Evolutionary conservation across 768 basidiomycete species (phyloP).

Genomic region (Pisolithus tinctorius): DNA sequence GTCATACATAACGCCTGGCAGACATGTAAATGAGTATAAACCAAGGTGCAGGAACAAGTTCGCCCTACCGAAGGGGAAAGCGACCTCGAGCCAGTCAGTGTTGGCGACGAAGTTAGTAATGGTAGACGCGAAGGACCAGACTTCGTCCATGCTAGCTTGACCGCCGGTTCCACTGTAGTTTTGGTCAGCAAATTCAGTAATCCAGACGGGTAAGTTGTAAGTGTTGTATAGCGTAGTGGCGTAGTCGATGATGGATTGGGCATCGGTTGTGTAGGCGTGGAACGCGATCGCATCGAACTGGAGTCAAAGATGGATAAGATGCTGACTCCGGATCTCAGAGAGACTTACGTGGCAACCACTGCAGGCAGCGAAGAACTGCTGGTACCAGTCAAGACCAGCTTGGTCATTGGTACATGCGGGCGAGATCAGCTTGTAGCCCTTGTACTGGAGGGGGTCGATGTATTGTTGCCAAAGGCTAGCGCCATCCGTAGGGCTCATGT

Average conservation of each 20-base stretch:
- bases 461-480: conserved; percentile 52
- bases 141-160: conserved; percentile 31
- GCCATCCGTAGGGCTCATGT: conserved; percentile 46
- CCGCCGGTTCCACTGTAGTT: conserved; percentile 41
- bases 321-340: neutral
- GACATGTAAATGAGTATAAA: conserved; percentile 5
- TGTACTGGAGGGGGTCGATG: conserved; percentile 47
- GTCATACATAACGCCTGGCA: conserved; percentile 43
- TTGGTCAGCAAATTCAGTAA: conserved; percentile 72
- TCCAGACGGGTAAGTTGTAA: conserved; percentile 38
- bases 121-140: conserved; percentile 39
- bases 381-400: conserved; percentile 58
- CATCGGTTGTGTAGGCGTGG: conserved; percentile 62
- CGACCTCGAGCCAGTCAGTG: conserved; percentile 26
- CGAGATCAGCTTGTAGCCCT: conserved; percentile 54
- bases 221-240: conserved; percentile 38
- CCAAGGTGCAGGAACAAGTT: neutral
- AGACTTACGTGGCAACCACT: conserved; percentile 44
- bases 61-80: conserved; percentile 59
- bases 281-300: conserved; percentile 53
- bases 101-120: conserved; percentile 38
- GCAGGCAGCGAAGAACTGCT: conserved; percentile 48
- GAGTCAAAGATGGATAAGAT: neutral
- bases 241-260: conserved; percentile 45
- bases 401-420: conserved; percentile 65